A percentile compares a stretch with the other conserved stretches of the same genome.
phyloP scores from a whole-genome alignment of 1,284 basidiomycete genomes.

The Apiotrichum akiyoshidainum region DNA sequence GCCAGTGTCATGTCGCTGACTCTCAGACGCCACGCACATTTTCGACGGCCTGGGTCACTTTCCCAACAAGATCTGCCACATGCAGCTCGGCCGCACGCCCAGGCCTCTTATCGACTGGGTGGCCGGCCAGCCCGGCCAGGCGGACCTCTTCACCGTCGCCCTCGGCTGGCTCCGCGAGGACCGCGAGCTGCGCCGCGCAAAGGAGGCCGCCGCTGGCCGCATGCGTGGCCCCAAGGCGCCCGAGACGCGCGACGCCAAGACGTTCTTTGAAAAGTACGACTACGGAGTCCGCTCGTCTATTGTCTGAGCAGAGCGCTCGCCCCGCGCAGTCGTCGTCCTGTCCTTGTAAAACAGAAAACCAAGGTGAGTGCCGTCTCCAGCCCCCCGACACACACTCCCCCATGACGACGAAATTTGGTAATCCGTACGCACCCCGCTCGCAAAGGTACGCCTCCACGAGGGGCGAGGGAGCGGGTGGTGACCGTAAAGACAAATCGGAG shows the following conservation, averaged over 20 bases:
- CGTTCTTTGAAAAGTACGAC: conserved; percentile 79
- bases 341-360: background rate
- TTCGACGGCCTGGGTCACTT: conserved; percentile 83
- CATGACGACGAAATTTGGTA: conserved; percentile 36
- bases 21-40: conserved; percentile 82
- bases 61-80: conserved; percentile 85
- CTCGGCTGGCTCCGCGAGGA: conserved; percentile 83
- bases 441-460: conserved; percentile 1
- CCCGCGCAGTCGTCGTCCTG: too few species aligned
- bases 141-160: conserved; percentile 67
- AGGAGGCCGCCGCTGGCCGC: conserved; percentile 55
- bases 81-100: conserved; percentile 70
- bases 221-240: conserved; percentile 69
- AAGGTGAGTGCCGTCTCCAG: background rate
- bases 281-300: conserved; percentile 24
- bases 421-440: conserved; percentile 34
- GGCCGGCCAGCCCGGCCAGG: conserved; percentile 44
- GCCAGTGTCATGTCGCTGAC: background rate
- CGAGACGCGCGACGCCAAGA: conserved; percentile 66
- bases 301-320: background rate
- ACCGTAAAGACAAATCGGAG: conserved; percentile 42
- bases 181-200: conserved; percentile 62
- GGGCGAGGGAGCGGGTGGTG: conserved; percentile 27
- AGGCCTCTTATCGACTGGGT: conserved; percentile 68
- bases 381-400: conserved; percentile 15